Base-by-base conservation (phyloP, 2,329 filamentous ascomycete genomes). In the Stachybotrys echinatus region DNA sequence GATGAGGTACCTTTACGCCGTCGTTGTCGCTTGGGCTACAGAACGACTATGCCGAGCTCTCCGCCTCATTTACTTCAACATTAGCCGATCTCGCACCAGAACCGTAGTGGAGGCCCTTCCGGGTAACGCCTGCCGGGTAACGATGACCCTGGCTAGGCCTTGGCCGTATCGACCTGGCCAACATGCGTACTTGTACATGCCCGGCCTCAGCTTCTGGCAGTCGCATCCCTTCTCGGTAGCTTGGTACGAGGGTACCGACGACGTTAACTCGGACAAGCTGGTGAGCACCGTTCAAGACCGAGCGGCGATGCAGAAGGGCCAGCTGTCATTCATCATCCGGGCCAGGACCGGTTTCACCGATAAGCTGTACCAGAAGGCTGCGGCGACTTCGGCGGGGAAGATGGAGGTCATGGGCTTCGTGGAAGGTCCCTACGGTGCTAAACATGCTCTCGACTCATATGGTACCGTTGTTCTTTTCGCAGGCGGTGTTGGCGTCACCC, bases 201-300 rank as follows among this genome's bases (percentile, higher is more conserved):
- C 88, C 7, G 74, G 76, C 5, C 73, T 92, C 60, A 85, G 85
- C 54, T 75, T 84, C 53, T 85, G 81, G 79, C 87, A 87, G 58
- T 89, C 85, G 44, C 88, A 92, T 61, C 88, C 88, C 1, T 92
- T 92, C 72, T 89, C 87, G 3, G 75, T 91, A 42, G 85, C 86
- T 34, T 92, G 88, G 88, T 85, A 82, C 55, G 84, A 89, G 52
- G 85, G 89, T 53, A 76, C 73, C 40, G 77, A 80, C 51, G 68
- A 73, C 46, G 58, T 72, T 12, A 70, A 68, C 47, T 64, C 67
- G 12, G 80, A 84, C 54, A 81, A 79, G 66, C 68, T 84, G 38
- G 76, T 78, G n/a, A 77, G 80, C 68, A 78, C 74, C 55, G 74
- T 78, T 45, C 77, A 83, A 55, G 81, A 85, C 51, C 71, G 83